Evolutionary conservation across 2,329 filamentous ascomycete species (phyloP).

Genomic region (Colletotrichum lini): DNA sequence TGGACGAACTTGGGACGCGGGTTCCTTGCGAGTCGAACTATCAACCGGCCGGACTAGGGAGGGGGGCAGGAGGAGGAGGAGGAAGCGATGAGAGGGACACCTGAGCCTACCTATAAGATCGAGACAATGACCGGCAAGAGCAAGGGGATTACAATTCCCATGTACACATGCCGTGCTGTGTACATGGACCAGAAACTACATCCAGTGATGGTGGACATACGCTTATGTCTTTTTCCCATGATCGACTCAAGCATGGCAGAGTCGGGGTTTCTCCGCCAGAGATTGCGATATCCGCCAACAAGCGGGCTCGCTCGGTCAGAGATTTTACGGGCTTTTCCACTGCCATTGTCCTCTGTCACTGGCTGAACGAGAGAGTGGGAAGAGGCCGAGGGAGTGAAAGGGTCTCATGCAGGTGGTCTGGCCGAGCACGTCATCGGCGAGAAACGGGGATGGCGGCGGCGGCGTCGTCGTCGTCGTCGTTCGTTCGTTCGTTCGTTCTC

Average conservation of each 20-base stretch:
- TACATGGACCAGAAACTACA: background rate
- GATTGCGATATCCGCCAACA: conserved; percentile 30
- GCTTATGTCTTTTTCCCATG: background rate
- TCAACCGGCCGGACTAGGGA: background rate
- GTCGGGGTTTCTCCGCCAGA: background rate
- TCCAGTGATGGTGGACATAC: too few relatives aligned
- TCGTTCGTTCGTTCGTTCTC: background rate
- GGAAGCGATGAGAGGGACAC: background rate
- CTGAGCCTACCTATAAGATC: too few relatives aligned
- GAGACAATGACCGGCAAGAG: too few relatives aligned
- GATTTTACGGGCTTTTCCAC: background rate
- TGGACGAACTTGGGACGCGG: conserved; percentile 1
- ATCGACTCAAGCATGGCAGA: conserved; percentile 8
- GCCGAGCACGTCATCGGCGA: conserved; percentile 33
- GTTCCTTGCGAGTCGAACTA: background rate
- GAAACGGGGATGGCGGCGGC: conserved; percentile 18
- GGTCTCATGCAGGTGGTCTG: background rate
- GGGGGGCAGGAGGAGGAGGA: background rate
- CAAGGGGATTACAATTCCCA: too few relatives aligned
- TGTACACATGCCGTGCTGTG: background rate
- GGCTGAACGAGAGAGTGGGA: background rate
- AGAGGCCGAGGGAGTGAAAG: background rate
- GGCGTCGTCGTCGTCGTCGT: background rate
- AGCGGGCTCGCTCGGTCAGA: conserved; percentile 14
- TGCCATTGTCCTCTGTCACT: too few relatives aligned